A percentile compares a stretch with the other conserved stretches of the same genome.
phyloP scores from a whole-genome alignment of 1,284 basidiomycete genomes.

The Ceratobasidium sp. region DNA sequence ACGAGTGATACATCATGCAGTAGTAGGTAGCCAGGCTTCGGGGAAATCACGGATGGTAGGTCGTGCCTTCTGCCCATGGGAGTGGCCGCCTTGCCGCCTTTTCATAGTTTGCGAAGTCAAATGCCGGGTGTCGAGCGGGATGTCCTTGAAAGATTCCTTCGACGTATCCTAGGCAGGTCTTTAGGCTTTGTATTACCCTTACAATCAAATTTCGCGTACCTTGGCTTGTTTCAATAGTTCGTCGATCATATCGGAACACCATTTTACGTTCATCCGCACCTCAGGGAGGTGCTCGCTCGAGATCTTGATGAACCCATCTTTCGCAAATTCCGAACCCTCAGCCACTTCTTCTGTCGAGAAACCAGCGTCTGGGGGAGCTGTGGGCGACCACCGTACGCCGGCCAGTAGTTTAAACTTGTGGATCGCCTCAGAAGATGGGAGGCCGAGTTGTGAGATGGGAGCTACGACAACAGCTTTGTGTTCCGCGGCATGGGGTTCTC shows the following conservation, averaged over 20 bases:
- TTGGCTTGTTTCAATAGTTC: conserved; percentile 78
- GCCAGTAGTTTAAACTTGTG: conserved; percentile 86
- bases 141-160: conserved; percentile 64
- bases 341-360: conserved; percentile 54
- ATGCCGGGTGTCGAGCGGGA: conserved; percentile 83
- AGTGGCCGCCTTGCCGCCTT: conserved; percentile 74
- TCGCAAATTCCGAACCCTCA: conserved; percentile 27
- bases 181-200: conserved; percentile 3
- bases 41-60: conserved; percentile 82
- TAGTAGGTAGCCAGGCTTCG: conserved; percentile 72
- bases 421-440: conserved; percentile 68
- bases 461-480: conserved; percentile 77
- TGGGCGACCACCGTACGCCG: conserved; percentile 81
- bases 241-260: conserved; percentile 83
- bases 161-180: conserved; percentile 58
- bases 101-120: conserved; percentile 74
- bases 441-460: conserved; percentile 74
- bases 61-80: conserved; percentile 66
- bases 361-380: conserved; percentile 75
- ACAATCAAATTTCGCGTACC: conserved; percentile 57
- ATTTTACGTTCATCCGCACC: conserved; percentile 84
- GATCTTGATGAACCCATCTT: conserved; percentile 84
- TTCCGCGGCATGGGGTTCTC: conserved; percentile 73
- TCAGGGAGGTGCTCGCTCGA: conserved; percentile 83
- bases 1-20: neutral